Evolutionary conservation across 345 rosid genomes (phyloP).

Genomic region (Theobroma cacao): DNA sequence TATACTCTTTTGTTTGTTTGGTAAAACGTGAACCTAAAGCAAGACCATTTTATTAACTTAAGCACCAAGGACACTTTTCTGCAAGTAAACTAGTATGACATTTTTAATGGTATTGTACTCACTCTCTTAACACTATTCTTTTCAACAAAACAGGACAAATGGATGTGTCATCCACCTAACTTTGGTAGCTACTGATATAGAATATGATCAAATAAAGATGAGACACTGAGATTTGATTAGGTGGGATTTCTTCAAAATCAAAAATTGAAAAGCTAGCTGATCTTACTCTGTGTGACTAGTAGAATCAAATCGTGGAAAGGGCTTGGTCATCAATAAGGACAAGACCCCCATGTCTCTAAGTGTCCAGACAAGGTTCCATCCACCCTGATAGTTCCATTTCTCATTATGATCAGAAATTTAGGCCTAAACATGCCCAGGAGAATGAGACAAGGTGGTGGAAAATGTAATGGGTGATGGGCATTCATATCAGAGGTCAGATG

Average conservation of each 20-base stretch:
- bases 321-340: constrained; percentile 18
- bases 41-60: background rate
- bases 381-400: constrained; percentile 3
- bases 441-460: constrained; percentile 25
- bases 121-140: constrained; percentile 4
- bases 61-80: background rate
- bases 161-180: constrained; percentile 21
- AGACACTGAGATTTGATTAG: constrained; percentile 14
- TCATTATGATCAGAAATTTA: constrained; percentile 7
- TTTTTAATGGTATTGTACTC: background rate
- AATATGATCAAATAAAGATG: constrained; percentile 12
- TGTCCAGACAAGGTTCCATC: constrained; percentile 32
- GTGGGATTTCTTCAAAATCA: constrained; percentile 23
- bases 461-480: constrained; percentile 22
- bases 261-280: background rate
- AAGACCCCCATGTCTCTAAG: constrained; percentile 34
- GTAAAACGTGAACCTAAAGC: background rate
- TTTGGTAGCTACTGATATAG: constrained; percentile 19
- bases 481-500: constrained; percentile 16
- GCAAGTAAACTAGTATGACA: background rate
- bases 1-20: constrained; percentile 3
- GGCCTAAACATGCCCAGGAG: constrained; percentile 9
- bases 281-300: background rate
- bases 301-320: constrained; percentile 19
- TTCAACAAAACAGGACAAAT: constrained; percentile 29